Conservation (phyloP, 352 stramenopile genomes). For the Phytopythium montanum region DNA sequence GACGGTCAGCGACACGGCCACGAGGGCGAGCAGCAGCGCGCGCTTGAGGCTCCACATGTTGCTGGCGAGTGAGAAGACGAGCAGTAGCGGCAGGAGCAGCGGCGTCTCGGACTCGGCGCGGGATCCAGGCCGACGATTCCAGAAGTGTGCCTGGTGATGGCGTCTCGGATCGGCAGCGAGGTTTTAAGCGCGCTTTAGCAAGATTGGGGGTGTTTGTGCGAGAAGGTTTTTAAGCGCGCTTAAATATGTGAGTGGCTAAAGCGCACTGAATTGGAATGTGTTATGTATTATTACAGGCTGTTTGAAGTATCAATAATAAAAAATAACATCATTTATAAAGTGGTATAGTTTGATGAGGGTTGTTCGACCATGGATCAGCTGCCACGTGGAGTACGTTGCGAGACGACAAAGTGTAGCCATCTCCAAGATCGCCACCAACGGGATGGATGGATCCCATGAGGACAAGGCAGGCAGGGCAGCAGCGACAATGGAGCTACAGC, state of each 20-base stretch:
- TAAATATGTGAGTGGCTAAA: slow-evolving; percentile 4
- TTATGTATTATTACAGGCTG: background rate
- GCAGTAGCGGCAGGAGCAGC: too few species aligned
- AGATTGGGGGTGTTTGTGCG: background rate
- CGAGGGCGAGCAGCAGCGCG: slow-evolving; percentile 62
- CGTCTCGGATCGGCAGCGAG: slow-evolving; percentile 6
- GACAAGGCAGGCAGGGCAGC: too few species aligned
- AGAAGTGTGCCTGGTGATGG: background rate
- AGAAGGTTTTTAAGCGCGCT: background rate
- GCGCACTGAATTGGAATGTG: background rate
- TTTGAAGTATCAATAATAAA: background rate
- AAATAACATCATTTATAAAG: background rate
- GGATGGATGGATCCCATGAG: too few species aligned
- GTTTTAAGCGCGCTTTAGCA: slow-evolving; percentile 21
- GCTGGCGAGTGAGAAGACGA: background rate
- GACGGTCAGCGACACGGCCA: slow-evolving; percentile 47
- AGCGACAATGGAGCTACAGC: too few species aligned
- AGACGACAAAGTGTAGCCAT: slow-evolving; percentile 3
- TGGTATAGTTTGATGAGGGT: slow-evolving; percentile 12
- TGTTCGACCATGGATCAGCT: slow-evolving; percentile 4
- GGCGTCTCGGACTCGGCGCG: too few species aligned
- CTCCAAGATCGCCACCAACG: background rate
- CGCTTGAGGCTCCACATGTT: slow-evolving; percentile 59
- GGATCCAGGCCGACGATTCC: slow-evolving; percentile 4
- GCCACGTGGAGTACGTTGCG: slow-evolving; percentile 24